Conservation (phyloP, 2,329 filamentous ascomycete genomes). For the Amylocarpus encephaloides region DNA sequence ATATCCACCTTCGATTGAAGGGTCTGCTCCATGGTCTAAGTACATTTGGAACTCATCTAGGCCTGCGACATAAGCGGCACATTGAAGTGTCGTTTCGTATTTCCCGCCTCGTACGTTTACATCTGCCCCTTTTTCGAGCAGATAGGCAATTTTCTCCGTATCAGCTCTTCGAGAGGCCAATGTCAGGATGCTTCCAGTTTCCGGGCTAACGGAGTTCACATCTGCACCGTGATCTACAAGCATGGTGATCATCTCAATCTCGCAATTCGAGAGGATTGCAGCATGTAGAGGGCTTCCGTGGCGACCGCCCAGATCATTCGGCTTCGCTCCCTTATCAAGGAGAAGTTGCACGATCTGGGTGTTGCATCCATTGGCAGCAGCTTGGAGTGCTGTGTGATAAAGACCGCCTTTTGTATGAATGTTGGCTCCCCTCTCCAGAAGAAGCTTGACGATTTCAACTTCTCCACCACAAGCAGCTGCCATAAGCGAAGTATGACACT, state of each 20-base stretch:
- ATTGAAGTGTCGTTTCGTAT: constrained; percentile 1
- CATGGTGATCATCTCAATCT: too few species aligned
- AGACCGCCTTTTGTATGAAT: not conserved
- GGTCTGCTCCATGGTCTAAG: not conserved
- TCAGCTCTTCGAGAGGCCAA: not conserved
- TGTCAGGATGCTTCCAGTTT: not conserved
- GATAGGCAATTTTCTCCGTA: not conserved
- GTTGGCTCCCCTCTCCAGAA: not conserved
- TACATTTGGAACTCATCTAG: not conserved
- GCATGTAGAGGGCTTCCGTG: not conserved
- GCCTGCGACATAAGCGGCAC: not conserved
- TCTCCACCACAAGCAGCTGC: not conserved
- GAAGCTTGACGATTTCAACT: not conserved
- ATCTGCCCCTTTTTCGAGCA: constrained; percentile 4
- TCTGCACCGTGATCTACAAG: not conserved
- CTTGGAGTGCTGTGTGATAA: not conserved
- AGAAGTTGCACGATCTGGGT: not conserved
- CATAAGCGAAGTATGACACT: not conserved
- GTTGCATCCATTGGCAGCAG: not conserved
- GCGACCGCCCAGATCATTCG: not conserved
- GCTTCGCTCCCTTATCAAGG: not conserved
- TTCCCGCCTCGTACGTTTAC: not conserved
- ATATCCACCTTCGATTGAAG: not conserved
- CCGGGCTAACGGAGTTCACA: not conserved
- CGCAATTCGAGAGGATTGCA: not conserved